Evolutionary conservation across 345 rosid species (phyloP).

Genomic region (Salix purpurea): DNA sequence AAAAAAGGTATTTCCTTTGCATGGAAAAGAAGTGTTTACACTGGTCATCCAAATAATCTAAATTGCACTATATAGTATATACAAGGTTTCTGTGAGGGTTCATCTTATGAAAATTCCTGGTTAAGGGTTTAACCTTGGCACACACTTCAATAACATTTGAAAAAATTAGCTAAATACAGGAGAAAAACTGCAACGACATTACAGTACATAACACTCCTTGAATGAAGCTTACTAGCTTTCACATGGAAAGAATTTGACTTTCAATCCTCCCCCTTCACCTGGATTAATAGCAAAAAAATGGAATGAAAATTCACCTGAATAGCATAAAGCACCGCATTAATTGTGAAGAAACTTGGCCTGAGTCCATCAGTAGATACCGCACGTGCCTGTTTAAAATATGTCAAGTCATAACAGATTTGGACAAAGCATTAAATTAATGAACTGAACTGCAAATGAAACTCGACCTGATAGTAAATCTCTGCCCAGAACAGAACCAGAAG

Average conservation of each 20-base stretch:
- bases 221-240: slow-evolving; percentile 4
- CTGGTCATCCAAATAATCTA: background rate
- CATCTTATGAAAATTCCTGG: background rate
- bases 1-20: background rate
- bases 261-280: slow-evolving; percentile 4
- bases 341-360: slow-evolving; percentile 70
- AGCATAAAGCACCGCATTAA: slow-evolving; percentile 65
- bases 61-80: background rate
- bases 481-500: slow-evolving; percentile 96
- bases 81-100: background rate
- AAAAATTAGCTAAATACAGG: background rate
- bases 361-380: slow-evolving; percentile 79
- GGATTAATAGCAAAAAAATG: slow-evolving; percentile 6
- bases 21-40: background rate
- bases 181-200: background rate
- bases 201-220: background rate
- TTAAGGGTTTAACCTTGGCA: background rate
- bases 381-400: slow-evolving; percentile 56
- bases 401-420: slow-evolving; percentile 5
- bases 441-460: background rate
- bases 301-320: slow-evolving; percentile 62
- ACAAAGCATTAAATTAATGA: background rate
- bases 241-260: slow-evolving; percentile 17
- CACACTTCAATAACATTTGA: background rate
- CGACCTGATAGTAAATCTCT: slow-evolving; percentile 89